Evolutionary conservation across 305 asterid species (phyloP).

Genomic region (Solanum hybrid): DNA sequence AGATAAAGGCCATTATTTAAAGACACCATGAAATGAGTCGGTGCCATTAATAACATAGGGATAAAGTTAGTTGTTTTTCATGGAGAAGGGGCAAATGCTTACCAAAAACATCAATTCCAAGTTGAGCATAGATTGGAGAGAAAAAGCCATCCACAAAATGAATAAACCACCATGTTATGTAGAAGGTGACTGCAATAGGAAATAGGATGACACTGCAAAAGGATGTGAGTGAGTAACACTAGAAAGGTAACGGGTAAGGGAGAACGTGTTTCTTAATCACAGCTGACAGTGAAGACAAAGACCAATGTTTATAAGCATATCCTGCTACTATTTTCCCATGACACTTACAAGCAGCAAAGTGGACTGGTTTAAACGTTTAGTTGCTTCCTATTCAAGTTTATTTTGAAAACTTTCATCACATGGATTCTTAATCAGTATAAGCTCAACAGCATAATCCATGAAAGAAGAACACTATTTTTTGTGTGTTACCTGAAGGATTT

Average conservation of each 20-base stretch:
- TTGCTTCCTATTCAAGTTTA: not conserved
- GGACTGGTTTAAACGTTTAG: not conserved
- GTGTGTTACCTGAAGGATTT: not conserved
- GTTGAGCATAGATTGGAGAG: constrained; percentile 80
- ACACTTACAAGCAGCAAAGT: not conserved
- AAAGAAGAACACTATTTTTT: not conserved
- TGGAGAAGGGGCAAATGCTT: constrained; percentile 25
- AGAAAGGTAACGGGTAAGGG: not conserved
- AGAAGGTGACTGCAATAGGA: constrained; percentile 82
- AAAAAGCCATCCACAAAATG: constrained; percentile 87
- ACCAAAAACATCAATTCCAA: constrained; percentile 79
- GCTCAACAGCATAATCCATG: not conserved
- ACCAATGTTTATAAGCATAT: not conserved
- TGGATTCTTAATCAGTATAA: not conserved
- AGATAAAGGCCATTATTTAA: not conserved
- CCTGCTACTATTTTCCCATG: not conserved
- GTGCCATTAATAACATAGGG: constrained; percentile 3
- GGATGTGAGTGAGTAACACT: constrained; percentile 6
- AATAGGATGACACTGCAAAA: constrained; percentile 77
- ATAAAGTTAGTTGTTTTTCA: not conserved
- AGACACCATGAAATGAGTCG: constrained; percentile 4
- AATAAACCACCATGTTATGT: constrained; percentile 88
- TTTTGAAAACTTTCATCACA: not conserved
- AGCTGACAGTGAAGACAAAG: not conserved
- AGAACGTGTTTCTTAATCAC: not conserved